Evolutionary conservation across 306 rosid species (phyloP).

Genomic region (Gastrolobium bilobum): DNA sequence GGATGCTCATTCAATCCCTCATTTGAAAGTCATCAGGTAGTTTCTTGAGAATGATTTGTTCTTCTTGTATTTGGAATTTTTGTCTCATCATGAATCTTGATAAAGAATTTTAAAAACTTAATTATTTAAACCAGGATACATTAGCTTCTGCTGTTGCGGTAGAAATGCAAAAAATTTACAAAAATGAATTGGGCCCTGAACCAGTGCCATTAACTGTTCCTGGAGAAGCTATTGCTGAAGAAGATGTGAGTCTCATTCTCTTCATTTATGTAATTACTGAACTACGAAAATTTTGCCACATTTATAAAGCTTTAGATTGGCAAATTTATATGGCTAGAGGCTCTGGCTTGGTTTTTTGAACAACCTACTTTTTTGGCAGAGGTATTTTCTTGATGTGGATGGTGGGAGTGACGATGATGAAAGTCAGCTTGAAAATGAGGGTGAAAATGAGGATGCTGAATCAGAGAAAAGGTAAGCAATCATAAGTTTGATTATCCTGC

Average conservation of each 20-base stretch:
- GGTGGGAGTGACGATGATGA: slow-evolving; percentile 74
- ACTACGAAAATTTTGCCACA: neutral
- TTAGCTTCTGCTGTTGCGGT: slow-evolving; percentile 88
- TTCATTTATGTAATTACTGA: slow-evolving; percentile 25
- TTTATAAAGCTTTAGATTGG: slow-evolving; percentile 13
- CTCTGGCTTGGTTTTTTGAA: slow-evolving; percentile 23
- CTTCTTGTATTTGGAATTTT: slow-evolving; percentile 12
- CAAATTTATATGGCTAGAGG: slow-evolving; percentile 26
- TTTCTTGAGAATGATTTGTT: slow-evolving; percentile 26
- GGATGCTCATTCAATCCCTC: slow-evolving; percentile 92
- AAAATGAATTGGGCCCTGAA: slow-evolving; percentile 87
- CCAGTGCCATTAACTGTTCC: slow-evolving; percentile 91
- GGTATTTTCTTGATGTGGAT: slow-evolving; percentile 85
- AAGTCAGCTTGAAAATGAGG: slow-evolving; percentile 55
- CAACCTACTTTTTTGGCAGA: slow-evolving; percentile 59
- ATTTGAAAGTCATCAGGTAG: slow-evolving; percentile 87
- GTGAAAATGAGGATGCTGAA: slow-evolving; percentile 59
- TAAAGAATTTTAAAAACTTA: neutral
- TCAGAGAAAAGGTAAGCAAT: slow-evolving; percentile 67
- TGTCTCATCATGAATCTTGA: neutral
- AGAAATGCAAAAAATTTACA: slow-evolving; percentile 91
- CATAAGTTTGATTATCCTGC: slow-evolving; percentile 4
- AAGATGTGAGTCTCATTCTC: slow-evolving; percentile 73
- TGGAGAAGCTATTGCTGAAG: slow-evolving; percentile 79
- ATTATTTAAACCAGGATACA: slow-evolving; percentile 69